These are phyloP conservation scores for Evansstolkia leycettana DNA, from an alignment of 495 filamentous ascomycete species.

Conservation along the genomic window DNA sequence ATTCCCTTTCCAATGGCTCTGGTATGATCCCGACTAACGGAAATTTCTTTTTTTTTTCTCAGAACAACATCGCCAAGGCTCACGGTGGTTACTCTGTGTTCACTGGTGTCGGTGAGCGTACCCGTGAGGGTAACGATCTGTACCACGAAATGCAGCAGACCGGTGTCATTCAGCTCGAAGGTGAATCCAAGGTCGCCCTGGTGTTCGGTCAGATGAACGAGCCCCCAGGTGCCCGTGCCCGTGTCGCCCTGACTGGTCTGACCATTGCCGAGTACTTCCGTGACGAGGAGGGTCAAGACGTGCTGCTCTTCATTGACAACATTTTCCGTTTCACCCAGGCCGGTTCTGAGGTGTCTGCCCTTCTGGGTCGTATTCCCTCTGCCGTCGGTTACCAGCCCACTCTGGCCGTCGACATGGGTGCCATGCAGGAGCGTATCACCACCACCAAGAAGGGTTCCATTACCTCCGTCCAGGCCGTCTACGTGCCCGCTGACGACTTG, in stretches of 20 bases:
- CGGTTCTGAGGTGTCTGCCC: slow-evolving; percentile 99
- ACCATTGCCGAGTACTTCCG: slow-evolving; percentile 96
- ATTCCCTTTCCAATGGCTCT: slow-evolving; percentile 1
- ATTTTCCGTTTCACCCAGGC: slow-evolving; percentile 99
- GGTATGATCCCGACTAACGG: background rate
- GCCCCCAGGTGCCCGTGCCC: slow-evolving; percentile 97
- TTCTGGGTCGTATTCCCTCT: slow-evolving; percentile 99
- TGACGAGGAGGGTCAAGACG: slow-evolving; percentile 95
- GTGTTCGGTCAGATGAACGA: slow-evolving; percentile 99
- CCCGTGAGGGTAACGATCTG: slow-evolving; percentile 99
- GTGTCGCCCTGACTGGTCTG: slow-evolving; percentile 91
- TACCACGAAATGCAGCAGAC: slow-evolving; percentile 99
- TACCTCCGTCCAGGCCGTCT: slow-evolving; percentile 99
- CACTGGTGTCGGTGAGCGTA: slow-evolving; percentile 99
- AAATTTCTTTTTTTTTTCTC: slow-evolving; percentile 6
- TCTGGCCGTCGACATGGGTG: slow-evolving; percentile 99
- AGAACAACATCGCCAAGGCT: slow-evolving; percentile 99
- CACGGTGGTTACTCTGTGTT: slow-evolving; percentile 99
- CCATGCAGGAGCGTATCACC: slow-evolving; percentile 99
- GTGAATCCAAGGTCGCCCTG: slow-evolving; percentile 97
- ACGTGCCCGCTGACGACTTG: slow-evolving; percentile 99
- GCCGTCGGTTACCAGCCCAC: slow-evolving; percentile 99
- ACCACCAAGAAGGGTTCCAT: slow-evolving; percentile 99
- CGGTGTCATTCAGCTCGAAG: slow-evolving; percentile 96
- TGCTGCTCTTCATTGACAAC: slow-evolving; percentile 99